Percentiles rank a stretch among this genome's conserved stretches.
Evolutionary conservation across 108 stramenopile genomes (phyloP).

Genomic region (Discostella pseudostelligera): DNA sequence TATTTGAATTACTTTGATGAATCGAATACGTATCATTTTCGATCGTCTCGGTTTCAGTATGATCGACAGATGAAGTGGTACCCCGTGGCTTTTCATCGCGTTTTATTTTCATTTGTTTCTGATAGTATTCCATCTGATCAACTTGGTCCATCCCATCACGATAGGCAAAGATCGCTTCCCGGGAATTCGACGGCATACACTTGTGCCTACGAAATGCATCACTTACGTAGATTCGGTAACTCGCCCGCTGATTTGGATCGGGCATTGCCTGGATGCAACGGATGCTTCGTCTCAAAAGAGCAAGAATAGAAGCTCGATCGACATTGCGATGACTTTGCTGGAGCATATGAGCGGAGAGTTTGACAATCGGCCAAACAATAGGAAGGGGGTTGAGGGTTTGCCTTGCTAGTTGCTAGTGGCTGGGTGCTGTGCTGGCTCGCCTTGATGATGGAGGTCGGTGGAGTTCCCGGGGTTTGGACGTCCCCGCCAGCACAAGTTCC

Average conservation of each 20-base stretch:
- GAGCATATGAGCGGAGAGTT: too few species aligned
- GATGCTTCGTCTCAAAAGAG: conserved; percentile 44
- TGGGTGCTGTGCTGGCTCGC: too few species aligned
- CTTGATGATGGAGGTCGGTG: too few species aligned
- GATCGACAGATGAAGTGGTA: neutral
- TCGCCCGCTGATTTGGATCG: conserved; percentile 36
- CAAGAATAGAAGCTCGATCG: conserved; percentile 13
- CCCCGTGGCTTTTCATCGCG: conserved; percentile 5
- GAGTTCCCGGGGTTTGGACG: too few species aligned
- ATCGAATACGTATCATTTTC: neutral
- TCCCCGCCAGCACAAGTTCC: too few species aligned
- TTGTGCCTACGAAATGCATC: conserved; percentile 38
- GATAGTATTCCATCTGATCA: conserved; percentile 55
- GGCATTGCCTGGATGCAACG: conserved; percentile 33
- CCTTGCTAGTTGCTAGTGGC: too few species aligned
- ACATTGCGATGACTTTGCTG: neutral
- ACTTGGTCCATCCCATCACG: conserved; percentile 51
- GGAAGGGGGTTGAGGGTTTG: neutral
- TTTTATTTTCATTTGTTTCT: conserved; percentile 28
- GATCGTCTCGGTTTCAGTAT: neutral
- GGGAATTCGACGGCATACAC: conserved; percentile 21
- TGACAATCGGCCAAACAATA: too few species aligned
- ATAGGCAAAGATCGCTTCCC: conserved; percentile 38
- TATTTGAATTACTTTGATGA: neutral
- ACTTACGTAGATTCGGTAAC: conserved; percentile 30